phyloP scores from a whole-genome alignment of 2,329 filamentous ascomycete genomes.

The Botrytis pseudocinerea region DNA sequence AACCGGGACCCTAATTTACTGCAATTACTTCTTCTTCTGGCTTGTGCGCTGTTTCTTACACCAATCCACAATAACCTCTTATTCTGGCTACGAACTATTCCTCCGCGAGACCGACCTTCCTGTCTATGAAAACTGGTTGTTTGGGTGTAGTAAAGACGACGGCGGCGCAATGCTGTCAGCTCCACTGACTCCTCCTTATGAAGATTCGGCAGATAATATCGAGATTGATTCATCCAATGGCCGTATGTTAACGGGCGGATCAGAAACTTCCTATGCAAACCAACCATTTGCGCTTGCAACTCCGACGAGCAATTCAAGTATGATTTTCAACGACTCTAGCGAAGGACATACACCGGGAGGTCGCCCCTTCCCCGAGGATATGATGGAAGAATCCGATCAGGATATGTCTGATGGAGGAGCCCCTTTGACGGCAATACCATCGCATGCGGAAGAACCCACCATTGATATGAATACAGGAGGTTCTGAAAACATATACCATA shows the following conservation, averaged over 20 bases:
- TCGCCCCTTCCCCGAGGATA: conserved; percentile 20
- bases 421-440: conserved; percentile 30
- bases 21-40: not conserved
- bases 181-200: conserved; percentile 34
- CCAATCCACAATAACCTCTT: not conserved
- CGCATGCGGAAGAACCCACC: conserved; percentile 31
- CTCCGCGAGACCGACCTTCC: not conserved
- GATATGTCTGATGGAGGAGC: conserved; percentile 39
- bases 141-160: conserved; percentile 28
- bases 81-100: not conserved
- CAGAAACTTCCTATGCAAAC: conserved; percentile 9
- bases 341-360: conserved; percentile 27
- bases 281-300: conserved; percentile 20
- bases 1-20: conserved; percentile 1
- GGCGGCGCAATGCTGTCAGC: conserved; percentile 32
- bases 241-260: conserved; percentile 17
- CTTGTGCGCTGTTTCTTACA: not conserved
- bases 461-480: conserved; percentile 35
- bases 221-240: conserved; percentile 27
- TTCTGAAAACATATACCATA: conserved; percentile 34
- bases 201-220: conserved; percentile 28
- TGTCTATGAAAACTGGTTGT: conserved; percentile 25
- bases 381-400: conserved; percentile 34
- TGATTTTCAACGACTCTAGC: conserved; percentile 26
- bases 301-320: conserved; percentile 28